A percentile compares a stretch with the other conserved stretches of the same genome.
These are phyloP conservation scores for Hirschioporus abietinus DNA, from an alignment of 768 basidiomycete species.

Conservation along the genomic window DNA sequence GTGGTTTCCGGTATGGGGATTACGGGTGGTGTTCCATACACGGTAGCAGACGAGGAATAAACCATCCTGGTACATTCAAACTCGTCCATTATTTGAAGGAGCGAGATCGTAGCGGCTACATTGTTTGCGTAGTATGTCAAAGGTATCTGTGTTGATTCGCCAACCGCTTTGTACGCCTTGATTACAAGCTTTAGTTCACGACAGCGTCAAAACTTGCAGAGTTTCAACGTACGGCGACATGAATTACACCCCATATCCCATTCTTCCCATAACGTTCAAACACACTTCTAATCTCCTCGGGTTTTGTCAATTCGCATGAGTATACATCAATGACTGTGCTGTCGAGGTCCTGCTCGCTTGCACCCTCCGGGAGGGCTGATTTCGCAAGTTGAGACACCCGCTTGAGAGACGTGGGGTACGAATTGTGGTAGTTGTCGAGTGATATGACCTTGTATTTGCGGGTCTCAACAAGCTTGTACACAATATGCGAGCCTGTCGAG, in stretches of 20 bases:
- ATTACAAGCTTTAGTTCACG: constrained; percentile 7
- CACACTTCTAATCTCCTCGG: constrained; percentile 65
- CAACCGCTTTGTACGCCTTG: constrained; percentile 96
- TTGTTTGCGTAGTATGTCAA: constrained; percentile 93
- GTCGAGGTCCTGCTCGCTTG: constrained; percentile 63
- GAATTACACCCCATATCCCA: constrained; percentile 94
- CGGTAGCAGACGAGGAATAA: constrained; percentile 97
- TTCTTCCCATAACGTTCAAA: constrained; percentile 84
- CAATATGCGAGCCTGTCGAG: constrained; percentile 81
- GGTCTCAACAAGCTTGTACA: constrained; percentile 80
- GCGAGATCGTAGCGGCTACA: constrained; percentile 79
- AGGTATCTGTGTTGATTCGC: constrained; percentile 92
- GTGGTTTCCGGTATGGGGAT: constrained; percentile 95
- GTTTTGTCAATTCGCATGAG: constrained; percentile 69
- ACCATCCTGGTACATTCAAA: constrained; percentile 84
- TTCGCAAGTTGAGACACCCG: constrained; percentile 79
- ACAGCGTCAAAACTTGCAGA: constrained; percentile 6
- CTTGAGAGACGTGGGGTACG: constrained; percentile 65
- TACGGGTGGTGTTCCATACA: constrained; percentile 88
- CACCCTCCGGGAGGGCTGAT: constrained; percentile 58
- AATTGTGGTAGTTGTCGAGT: constrained; percentile 94
- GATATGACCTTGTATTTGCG: constrained; percentile 89
- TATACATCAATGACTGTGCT: constrained; percentile 69
- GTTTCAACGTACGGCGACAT: constrained; percentile 72
- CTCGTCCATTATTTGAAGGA: constrained; percentile 82